Evolutionary conservation across 345 rosid genomes (phyloP).

Genomic region (Rubroshorea leprosula): DNA sequence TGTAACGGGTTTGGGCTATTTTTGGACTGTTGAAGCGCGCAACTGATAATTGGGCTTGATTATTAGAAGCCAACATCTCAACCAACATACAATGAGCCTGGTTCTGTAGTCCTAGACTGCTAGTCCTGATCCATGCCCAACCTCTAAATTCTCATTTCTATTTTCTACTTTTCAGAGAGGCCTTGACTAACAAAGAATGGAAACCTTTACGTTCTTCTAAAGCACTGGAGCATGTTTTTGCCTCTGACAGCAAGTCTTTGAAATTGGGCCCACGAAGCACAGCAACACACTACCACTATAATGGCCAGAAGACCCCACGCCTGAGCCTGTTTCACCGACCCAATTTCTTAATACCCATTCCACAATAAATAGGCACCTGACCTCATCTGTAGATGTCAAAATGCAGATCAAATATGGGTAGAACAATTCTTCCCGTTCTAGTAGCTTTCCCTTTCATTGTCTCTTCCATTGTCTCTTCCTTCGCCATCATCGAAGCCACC

Average conservation of each 20-base stretch:
- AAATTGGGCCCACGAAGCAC: not conserved
- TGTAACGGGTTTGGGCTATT: too few species aligned
- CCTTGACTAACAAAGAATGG: too few species aligned
- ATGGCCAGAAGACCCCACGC: not conserved
- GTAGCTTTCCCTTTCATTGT: slow-evolving; percentile 1
- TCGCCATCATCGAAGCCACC: not conserved
- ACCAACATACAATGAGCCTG: too few species aligned
- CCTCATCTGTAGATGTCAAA: not conserved
- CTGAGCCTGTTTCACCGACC: not conserved
- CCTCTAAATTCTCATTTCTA: too few species aligned
- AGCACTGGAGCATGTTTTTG: not conserved
- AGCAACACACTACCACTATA: not conserved
- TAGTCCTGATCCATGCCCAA: too few species aligned
- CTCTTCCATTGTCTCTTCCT: slow-evolving; percentile 1
- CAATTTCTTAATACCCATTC: not conserved
- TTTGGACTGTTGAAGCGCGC: too few species aligned
- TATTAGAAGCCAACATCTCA: too few species aligned
- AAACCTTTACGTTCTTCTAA: not conserved
- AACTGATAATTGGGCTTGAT: too few species aligned
- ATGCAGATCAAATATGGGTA: not conserved
- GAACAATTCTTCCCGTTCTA: not conserved
- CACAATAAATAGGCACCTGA: not conserved
- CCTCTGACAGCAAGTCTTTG: not conserved
- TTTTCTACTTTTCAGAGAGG: too few species aligned
- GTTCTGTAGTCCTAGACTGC: too few species aligned